phyloP scores from a whole-genome alignment of 2,329 filamentous ascomycete genomes.

The Cyphellophora europaea region DNA sequence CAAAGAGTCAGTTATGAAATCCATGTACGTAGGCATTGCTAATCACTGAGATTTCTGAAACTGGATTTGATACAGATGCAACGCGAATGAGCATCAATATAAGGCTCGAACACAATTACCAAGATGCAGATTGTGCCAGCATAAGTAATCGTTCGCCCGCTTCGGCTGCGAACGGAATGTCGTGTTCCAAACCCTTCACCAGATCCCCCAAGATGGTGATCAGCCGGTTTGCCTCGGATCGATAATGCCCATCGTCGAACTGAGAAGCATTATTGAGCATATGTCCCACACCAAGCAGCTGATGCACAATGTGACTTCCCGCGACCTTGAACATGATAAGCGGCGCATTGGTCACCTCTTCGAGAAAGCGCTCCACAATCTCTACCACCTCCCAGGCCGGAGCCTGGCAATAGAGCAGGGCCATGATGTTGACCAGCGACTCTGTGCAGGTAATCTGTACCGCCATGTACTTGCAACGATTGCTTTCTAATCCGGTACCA shows the following conservation, averaged over 20 bases:
- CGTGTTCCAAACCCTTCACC: too few relatives aligned
- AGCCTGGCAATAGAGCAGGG: slow-evolving; percentile 4
- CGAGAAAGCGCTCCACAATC: slow-evolving; percentile 3
- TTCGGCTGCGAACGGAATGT: too few relatives aligned
- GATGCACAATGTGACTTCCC: slow-evolving; percentile 6
- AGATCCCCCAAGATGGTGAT: too few relatives aligned
- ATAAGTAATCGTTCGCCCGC: too few relatives aligned
- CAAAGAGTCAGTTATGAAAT: too few relatives aligned
- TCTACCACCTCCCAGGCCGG: slow-evolving; percentile 3
- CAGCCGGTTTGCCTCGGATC: too few relatives aligned
- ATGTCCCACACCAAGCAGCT: slow-evolving; percentile 5
- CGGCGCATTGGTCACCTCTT: slow-evolving; percentile 5
- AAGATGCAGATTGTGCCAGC: too few relatives aligned
- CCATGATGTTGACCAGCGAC: slow-evolving; percentile 4
- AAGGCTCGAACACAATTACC: too few relatives aligned
- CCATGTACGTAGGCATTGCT: too few relatives aligned
- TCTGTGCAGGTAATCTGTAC: slow-evolving; percentile 5
- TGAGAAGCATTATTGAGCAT: slow-evolving; percentile 4
- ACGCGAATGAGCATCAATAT: too few relatives aligned
- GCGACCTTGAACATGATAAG: slow-evolving; percentile 7
- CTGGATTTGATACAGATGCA: too few relatives aligned
- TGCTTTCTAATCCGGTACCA: slow-evolving; percentile 1
- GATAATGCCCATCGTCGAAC: slow-evolving; percentile 4
- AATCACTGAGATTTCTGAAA: too few relatives aligned
- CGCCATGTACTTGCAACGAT: slow-evolving; percentile 5